Conservation (phyloP, 805 yeast species). For the Vanderwaltozyma yarrowii region DNA sequence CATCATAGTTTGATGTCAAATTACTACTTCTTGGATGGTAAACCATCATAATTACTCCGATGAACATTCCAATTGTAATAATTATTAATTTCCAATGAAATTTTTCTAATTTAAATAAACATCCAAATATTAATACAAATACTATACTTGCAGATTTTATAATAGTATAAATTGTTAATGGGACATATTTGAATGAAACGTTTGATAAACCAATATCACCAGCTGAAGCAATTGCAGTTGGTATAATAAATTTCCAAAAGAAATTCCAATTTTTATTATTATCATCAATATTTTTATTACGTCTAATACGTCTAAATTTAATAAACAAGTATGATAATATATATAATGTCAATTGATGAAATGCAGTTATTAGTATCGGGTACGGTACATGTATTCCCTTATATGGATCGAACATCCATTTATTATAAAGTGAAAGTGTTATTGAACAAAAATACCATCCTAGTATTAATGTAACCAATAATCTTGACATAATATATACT, state of each 20-base stretch:
- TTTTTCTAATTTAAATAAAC: constrained; percentile 65
- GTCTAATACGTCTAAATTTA: constrained; percentile 10
- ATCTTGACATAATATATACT: background rate
- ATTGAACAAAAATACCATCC: constrained; percentile 70
- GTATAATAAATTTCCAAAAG: constrained; percentile 44
- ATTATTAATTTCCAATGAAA: constrained; percentile 56
- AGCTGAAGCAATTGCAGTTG: constrained; percentile 81
- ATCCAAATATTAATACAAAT: constrained; percentile 82
- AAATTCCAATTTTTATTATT: too few relatives aligned
- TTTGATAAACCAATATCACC: constrained; percentile 94
- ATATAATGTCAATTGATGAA: constrained; percentile 65
- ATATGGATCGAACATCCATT: constrained; percentile 85
- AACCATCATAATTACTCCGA: constrained; percentile 86
- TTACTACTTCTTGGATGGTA: constrained; percentile 31
- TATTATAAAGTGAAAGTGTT: constrained; percentile 71
- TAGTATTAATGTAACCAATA: constrained; percentile 2
- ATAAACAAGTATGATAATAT: constrained; percentile 40
- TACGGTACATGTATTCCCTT: constrained; percentile 65
- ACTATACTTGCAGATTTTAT: constrained; percentile 79
- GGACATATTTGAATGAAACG: constrained; percentile 65
- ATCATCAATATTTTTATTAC: background rate
- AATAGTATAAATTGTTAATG: constrained; percentile 84
- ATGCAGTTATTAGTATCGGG: constrained; percentile 76
- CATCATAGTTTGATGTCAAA: constrained; percentile 10
- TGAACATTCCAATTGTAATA: constrained; percentile 69